These are phyloP conservation scores for Pseudocercospora crystallina DNA, from an alignment of 2,329 filamentous ascomycete species.

Conservation along the genomic window DNA sequence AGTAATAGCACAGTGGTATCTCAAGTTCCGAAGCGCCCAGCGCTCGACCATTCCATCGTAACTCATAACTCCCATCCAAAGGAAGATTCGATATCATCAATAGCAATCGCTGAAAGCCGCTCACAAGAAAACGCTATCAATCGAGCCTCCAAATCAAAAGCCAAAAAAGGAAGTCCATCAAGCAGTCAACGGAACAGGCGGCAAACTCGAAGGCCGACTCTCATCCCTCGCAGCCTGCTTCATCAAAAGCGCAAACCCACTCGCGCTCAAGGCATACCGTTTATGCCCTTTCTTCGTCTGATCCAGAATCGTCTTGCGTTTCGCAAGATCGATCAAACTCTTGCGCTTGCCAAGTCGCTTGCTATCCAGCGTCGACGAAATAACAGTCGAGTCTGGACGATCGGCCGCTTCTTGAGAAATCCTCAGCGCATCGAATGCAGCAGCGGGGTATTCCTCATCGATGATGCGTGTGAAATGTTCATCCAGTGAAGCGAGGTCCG, in stretches of 20 bases:
- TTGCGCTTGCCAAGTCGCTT: conserved; percentile 9
- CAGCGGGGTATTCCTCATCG: conserved; percentile 10
- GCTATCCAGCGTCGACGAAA: not conserved
- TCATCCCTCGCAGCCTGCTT: conserved; percentile 8
- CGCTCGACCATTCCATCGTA: too few relatives aligned
- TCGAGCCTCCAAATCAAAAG: too few relatives aligned
- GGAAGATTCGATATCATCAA: too few relatives aligned
- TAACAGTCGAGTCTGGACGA: conserved; percentile 18
- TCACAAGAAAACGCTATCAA: too few relatives aligned
- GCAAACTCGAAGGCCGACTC: conserved; percentile 6
- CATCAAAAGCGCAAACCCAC: conserved; percentile 13
- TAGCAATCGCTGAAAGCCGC: too few relatives aligned
- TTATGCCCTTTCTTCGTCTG: conserved; percentile 10
- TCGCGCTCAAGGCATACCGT: conserved; percentile 13
- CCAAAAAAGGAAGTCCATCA: too few relatives aligned
- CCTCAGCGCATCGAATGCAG: conserved; percentile 1
- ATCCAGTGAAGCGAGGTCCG: conserved; percentile 11
- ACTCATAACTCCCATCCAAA: too few relatives aligned
- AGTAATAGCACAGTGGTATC: too few relatives aligned
- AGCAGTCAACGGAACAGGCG: not conserved
- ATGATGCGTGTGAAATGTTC: conserved; percentile 22
- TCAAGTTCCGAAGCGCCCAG: too few relatives aligned
- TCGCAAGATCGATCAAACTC: conserved; percentile 12
- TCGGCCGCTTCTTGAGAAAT: conserved; percentile 4
- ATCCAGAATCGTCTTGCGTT: conserved; percentile 8